phyloP scores from a whole-genome alignment of 2,329 filamentous ascomycete genomes.

The Bipolaris gigantea region DNA sequence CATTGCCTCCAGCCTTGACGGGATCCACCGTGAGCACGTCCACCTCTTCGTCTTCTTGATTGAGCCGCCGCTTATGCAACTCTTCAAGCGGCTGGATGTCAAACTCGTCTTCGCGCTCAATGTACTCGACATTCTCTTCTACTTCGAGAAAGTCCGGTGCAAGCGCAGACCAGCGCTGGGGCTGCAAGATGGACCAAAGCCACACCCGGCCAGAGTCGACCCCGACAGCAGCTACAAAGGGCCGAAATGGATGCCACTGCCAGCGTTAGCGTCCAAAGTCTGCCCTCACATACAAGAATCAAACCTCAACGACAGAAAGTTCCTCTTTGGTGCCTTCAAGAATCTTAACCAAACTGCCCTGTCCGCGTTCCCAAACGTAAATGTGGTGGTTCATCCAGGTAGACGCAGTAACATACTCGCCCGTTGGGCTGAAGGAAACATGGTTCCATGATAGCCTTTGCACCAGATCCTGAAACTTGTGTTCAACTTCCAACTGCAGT shows the following conservation, averaged over 20 bases:
- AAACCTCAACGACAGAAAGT: constrained; percentile 80
- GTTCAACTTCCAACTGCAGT: constrained; percentile 87
- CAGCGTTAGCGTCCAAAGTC: background rate
- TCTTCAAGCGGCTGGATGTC: constrained; percentile 96
- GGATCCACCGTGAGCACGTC: constrained; percentile 82
- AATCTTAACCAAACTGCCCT: constrained; percentile 94
- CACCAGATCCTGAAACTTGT: constrained; percentile 98
- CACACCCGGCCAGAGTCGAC: constrained; percentile 92
- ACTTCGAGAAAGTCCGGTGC: constrained; percentile 97
- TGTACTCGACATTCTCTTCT: constrained; percentile 96
- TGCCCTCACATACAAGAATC: background rate
- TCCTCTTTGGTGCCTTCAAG: constrained; percentile 96
- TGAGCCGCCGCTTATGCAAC: constrained; percentile 84
- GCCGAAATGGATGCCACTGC: constrained; percentile 83
- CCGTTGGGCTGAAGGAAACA: constrained; percentile 89
- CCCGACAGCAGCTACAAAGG: constrained; percentile 86
- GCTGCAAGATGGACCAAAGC: constrained; percentile 92
- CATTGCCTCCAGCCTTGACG: constrained; percentile 54
- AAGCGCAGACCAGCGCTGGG: constrained; percentile 95
- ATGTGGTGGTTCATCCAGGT: constrained; percentile 99
- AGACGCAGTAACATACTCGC: constrained; percentile 93
- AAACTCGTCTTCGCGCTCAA: constrained; percentile 95
- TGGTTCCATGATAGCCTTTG: constrained; percentile 96
- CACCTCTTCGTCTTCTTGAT: constrained; percentile 90
- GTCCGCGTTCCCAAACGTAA: constrained; percentile 95